These are phyloP conservation scores for Tolypocladium inflatum DNA, from an alignment of 2,329 filamentous ascomycete species.

Conservation along the genomic window DNA sequence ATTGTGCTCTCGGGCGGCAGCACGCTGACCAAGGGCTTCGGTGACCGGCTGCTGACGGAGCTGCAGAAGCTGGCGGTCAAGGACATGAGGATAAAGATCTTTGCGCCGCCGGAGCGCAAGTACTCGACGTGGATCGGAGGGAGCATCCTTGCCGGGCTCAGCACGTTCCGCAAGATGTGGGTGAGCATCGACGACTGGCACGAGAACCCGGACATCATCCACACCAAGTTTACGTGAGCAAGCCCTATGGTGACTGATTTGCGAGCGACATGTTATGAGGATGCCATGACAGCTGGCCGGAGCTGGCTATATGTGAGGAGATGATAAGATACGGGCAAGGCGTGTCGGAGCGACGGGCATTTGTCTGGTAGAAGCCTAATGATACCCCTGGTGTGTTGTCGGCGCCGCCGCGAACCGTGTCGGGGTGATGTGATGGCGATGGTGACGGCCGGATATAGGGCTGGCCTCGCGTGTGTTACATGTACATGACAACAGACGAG, in stretches of 20 bases:
- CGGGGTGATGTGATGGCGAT: neutral
- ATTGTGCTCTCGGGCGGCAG: constrained; percentile 95
- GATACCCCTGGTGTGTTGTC: constrained; percentile 3
- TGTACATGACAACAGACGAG: neutral
- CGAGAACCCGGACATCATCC: constrained; percentile 97
- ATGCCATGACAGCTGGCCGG: neutral
- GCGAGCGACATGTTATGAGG: neutral
- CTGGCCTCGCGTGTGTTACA: neutral
- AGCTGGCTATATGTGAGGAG: neutral
- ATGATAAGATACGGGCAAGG: neutral
- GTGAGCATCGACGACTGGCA: constrained; percentile 99
- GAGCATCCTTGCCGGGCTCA: constrained; percentile 90
- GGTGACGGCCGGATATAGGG: neutral
- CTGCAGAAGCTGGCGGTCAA: constrained; percentile 91
- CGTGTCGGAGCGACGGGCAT: neutral
- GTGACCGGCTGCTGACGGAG: constrained; percentile 83
- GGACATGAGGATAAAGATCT: constrained; percentile 99
- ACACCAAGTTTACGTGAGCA: constrained; percentile 86
- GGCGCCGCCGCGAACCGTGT: neutral
- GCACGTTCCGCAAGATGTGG: constrained; percentile 99
- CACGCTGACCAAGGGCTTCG: constrained; percentile 94
- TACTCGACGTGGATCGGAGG: constrained; percentile 99
- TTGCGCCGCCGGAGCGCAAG: constrained; percentile 92
- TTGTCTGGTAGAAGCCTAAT: neutral
- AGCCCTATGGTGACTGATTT: neutral